phyloP scores from a whole-genome alignment of 805 yeast genomes.

The Millerozyma miso region DNA sequence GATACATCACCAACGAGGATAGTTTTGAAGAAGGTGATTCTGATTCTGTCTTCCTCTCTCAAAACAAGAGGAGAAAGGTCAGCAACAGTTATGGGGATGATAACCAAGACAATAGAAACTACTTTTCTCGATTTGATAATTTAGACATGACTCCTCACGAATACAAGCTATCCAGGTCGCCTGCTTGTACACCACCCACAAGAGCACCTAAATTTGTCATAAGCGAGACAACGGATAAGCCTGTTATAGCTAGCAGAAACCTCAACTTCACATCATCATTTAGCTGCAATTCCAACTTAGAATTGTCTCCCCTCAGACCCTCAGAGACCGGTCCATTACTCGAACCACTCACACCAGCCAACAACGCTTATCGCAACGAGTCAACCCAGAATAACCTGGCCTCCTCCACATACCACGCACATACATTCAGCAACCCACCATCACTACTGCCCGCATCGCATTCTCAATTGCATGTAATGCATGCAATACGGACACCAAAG shows the following conservation, averaged over 20 bases:
- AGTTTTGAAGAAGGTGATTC: constrained; percentile 17
- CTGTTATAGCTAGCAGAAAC: constrained; percentile 37
- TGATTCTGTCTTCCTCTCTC: constrained; percentile 10
- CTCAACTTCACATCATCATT: constrained; percentile 60
- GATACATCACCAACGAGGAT: constrained; percentile 4
- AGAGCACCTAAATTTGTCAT: constrained; percentile 20
- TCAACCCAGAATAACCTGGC: constrained; percentile 1
- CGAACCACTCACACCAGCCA: constrained; percentile 60
- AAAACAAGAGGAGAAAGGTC: constrained; percentile 12
- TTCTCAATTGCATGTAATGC: constrained; percentile 4
- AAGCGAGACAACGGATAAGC: constrained; percentile 37
- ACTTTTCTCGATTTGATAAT: constrained; percentile 9
- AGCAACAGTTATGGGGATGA: constrained; percentile 3
- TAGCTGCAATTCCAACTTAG: constrained; percentile 62
- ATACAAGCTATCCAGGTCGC: constrained; percentile 3
- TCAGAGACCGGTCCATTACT: constrained; percentile 62
- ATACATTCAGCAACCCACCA: neutral
- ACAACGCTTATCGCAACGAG: constrained; percentile 10
- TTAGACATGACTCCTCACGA: constrained; percentile 4
- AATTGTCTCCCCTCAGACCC: constrained; percentile 55
- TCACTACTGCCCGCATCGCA: constrained; percentile 1
- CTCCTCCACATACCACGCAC: constrained; percentile 1
- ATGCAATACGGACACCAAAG: constrained; percentile 32
- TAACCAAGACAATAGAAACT: constrained; percentile 6
- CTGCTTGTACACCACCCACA: constrained; percentile 5